Percentiles rank a stretch among this genome's conserved stretches.
Conservation (phyloP, 140 eudicot genomes). For the Senecio squalidus region DNA sequence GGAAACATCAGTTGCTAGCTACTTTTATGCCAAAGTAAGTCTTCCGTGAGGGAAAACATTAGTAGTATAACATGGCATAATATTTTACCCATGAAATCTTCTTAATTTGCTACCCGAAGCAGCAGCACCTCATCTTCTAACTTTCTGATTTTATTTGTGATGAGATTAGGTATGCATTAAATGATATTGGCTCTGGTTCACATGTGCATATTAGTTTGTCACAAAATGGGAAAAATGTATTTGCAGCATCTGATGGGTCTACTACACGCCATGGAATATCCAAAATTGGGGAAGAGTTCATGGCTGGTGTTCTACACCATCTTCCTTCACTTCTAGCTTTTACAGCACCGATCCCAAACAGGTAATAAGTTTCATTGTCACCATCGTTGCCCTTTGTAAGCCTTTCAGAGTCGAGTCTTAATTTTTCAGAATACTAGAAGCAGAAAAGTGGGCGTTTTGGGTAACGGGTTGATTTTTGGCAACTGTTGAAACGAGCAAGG, state of each 20-base stretch:
- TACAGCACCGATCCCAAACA: constrained; percentile 92
- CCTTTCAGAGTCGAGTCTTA: not conserved
- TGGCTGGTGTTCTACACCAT: constrained; percentile 93
- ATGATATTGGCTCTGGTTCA: constrained; percentile 93
- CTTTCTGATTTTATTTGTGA: constrained; percentile 18
- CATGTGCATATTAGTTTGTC: constrained; percentile 95
- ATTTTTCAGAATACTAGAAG: too few relatives aligned
- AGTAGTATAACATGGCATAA: not conserved
- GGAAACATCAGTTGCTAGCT: constrained; percentile 89
- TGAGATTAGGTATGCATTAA: constrained; percentile 50
- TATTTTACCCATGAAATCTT: not conserved
- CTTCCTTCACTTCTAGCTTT: constrained; percentile 95
- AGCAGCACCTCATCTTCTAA: too few relatives aligned
- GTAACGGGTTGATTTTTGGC: too few relatives aligned
- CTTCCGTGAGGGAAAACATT: constrained; percentile 3
- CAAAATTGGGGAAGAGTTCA: constrained; percentile 75
- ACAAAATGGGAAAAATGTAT: constrained; percentile 72
- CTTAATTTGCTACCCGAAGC: not conserved
- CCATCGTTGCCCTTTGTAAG: not conserved
- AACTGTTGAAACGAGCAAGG: too few relatives aligned
- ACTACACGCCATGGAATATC: constrained; percentile 78
- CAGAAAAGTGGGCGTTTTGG: too few relatives aligned
- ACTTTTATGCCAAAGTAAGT: constrained; percentile 97
- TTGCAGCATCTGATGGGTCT: constrained; percentile 56
- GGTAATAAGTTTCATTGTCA: constrained; percentile 35